Evolutionary conservation across 164 flowering plant species (phyloP).

Genomic region (grape (Vitis vinifera)): ASM3070453v1 NC_081818.1:24645001-24645500

Average conservation of each 20-base stretch:
- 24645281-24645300: conserved; percentile 40
- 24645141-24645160: conserved; percentile 48
- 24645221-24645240: conserved; percentile 25
- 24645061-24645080: conserved; percentile 34
- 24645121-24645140: conserved; percentile 29
- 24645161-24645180: conserved; percentile 46
- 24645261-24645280: conserved; percentile 29
- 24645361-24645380: conserved; percentile 41
- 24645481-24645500: conserved; percentile 83
- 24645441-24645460: conserved; percentile 70
- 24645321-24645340: conserved; percentile 25
- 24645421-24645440: conserved; percentile 61
- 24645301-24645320: conserved; percentile 26
- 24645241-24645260: conserved; percentile 23
- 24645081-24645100: conserved; percentile 65
- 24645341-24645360: conserved; percentile 40
- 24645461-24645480: conserved; percentile 69
- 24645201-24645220: conserved; percentile 34
- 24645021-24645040: conserved; percentile 58
- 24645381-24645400: conserved; percentile 55
- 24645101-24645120: conserved; percentile 70
- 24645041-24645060: conserved; percentile 62
- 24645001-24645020: conserved; percentile 49
- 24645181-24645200: conserved; percentile 22
- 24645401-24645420: conserved; percentile 52